Evolutionary conservation across 768 basidiomycete species (phyloP).

Genomic region (Termitomyces sp.): DNA sequence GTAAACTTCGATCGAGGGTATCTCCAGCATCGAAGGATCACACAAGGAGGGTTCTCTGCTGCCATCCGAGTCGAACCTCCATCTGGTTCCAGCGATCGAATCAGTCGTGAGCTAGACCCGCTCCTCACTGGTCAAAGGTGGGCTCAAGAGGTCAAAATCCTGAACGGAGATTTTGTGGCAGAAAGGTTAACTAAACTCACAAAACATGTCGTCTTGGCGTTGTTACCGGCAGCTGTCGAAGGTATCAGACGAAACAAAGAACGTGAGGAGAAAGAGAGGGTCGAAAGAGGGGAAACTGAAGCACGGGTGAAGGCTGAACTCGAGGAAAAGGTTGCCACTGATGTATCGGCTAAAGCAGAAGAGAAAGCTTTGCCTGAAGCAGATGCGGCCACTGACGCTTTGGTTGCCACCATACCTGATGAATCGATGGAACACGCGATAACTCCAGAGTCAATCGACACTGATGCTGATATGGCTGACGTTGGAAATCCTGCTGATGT

Average conservation of each 20-base stretch:
- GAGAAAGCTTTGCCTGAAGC: slow-evolving; percentile 21
- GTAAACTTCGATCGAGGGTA: slow-evolving; percentile 54
- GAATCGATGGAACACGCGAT: slow-evolving; percentile 28
- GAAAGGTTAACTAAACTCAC: slow-evolving; percentile 62
- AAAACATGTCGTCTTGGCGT: slow-evolving; percentile 64
- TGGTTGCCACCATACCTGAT: slow-evolving; percentile 19
- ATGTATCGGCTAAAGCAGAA: slow-evolving; percentile 32
- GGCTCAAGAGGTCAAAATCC: slow-evolving; percentile 81
- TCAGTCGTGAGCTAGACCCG: slow-evolving; percentile 68
- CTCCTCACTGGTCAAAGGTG: slow-evolving; percentile 81
- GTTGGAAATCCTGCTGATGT: slow-evolving; percentile 32
- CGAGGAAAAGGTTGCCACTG: slow-evolving; percentile 21
- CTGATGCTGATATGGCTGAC: slow-evolving; percentile 28
- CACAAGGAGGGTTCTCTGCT: slow-evolving; percentile 41
- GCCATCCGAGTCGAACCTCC: slow-evolving; percentile 62
- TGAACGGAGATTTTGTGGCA: slow-evolving; percentile 68
- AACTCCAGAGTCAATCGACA: slow-evolving; percentile 12
- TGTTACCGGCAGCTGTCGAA: slow-evolving; percentile 77
- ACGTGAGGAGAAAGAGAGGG: slow-evolving; percentile 49
- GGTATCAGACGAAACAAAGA: slow-evolving; percentile 51
- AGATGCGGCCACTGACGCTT: slow-evolving; percentile 25
- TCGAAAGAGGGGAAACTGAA: slow-evolving; percentile 35
- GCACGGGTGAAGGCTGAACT: slow-evolving; percentile 26
- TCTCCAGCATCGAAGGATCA: slow-evolving; percentile 41
- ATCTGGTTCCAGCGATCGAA: slow-evolving; percentile 31